A percentile compares a stretch with the other conserved stretches of the same genome.
phyloP scores from a whole-genome alignment of 2,329 filamentous ascomycete genomes.

The Blumeriella jaapii region DNA sequence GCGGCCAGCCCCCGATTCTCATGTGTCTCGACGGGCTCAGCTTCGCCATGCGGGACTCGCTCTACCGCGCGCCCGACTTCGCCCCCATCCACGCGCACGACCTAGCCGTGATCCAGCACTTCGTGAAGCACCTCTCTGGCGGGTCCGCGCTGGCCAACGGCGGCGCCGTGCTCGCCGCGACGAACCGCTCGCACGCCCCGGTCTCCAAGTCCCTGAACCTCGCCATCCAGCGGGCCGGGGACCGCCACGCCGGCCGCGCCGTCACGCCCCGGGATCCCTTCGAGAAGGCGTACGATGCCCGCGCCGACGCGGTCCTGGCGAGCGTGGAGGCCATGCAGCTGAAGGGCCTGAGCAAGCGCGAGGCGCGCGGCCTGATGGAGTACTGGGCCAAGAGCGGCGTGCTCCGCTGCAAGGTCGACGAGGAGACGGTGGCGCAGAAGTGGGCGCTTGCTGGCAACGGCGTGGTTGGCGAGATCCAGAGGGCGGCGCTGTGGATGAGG shows the following conservation, averaged over 20 bases:
- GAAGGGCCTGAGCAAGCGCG: conserved; percentile 56
- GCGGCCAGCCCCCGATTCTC: conserved; percentile 44
- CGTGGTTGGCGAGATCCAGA: conserved; percentile 77
- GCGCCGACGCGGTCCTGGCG: conserved; percentile 41
- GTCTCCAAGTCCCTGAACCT: conserved; percentile 55
- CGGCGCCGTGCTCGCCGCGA: conserved; percentile 66
- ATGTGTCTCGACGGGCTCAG: conserved; percentile 68
- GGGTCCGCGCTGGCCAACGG: conserved; percentile 52
- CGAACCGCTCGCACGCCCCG: conserved; percentile 59
- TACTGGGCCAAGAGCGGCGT: conserved; percentile 87
- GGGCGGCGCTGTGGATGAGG: conserved; percentile 38
- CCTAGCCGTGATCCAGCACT: conserved; percentile 62
- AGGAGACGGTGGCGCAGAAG: conserved; percentile 63
- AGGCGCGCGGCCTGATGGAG: conserved; percentile 74
- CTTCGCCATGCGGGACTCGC: conserved; percentile 68
- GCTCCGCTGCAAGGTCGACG: conserved; percentile 57
- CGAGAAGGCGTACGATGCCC: conserved; percentile 43
- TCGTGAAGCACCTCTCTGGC: conserved; percentile 60
- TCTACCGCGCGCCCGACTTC: conserved; percentile 61
- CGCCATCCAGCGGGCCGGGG: conserved; percentile 44
- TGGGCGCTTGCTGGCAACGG: conserved; percentile 76
- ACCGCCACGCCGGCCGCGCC: conserved; percentile 18
- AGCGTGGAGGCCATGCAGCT: conserved; percentile 44
- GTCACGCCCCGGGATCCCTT: conserved; percentile 40
- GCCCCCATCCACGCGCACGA: conserved; percentile 78